Evolutionary conservation across 2,329 filamentous ascomycete species (phyloP).

Genomic region (Aspergillus neotritici): DNA sequence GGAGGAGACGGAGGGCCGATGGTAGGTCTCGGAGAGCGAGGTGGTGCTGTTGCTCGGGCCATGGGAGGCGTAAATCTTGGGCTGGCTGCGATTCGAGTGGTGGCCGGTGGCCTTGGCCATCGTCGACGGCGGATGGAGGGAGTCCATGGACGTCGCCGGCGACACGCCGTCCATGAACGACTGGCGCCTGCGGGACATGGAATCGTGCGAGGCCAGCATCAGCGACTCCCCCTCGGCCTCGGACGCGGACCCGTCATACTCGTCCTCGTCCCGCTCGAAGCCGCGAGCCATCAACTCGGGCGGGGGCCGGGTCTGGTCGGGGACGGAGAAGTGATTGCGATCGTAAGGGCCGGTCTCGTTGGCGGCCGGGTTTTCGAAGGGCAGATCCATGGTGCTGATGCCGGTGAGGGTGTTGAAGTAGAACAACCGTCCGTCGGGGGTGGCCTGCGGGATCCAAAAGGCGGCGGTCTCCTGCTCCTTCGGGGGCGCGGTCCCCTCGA

Average conservation of each 20-base stretch:
- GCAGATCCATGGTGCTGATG: slow-evolving; percentile 88
- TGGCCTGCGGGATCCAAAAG: slow-evolving; percentile 98
- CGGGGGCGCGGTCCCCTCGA: slow-evolving; percentile 58
- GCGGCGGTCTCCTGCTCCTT: slow-evolving; percentile 77
- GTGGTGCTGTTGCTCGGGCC: slow-evolving; percentile 49
- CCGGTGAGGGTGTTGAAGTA: slow-evolving; percentile 99
- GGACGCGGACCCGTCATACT: slow-evolving; percentile 85
- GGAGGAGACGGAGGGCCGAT: slow-evolving; percentile 40
- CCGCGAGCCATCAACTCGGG: slow-evolving; percentile 86
- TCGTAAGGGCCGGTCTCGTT: slow-evolving; percentile 83
- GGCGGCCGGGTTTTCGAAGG: slow-evolving; percentile 79
- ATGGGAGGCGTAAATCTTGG: slow-evolving; percentile 32
- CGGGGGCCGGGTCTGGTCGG: slow-evolving; percentile 83
- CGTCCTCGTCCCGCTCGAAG: slow-evolving; percentile 76
- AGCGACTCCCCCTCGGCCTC: slow-evolving; percentile 74
- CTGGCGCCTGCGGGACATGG: slow-evolving; percentile 60
- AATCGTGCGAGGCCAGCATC: slow-evolving; percentile 63
- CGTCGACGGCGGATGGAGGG: slow-evolving; percentile 65
- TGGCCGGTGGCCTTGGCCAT: slow-evolving; percentile 48
- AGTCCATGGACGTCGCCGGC: slow-evolving; percentile 86
- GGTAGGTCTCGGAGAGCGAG: slow-evolving; percentile 50
- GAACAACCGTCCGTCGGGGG: slow-evolving; percentile 83
- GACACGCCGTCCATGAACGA: slow-evolving; percentile 69
- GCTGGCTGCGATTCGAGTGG: slow-evolving; percentile 15
- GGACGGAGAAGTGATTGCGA: slow-evolving; percentile 79